Conservation (phyloP, 2,329 filamentous ascomycete species). For the Hansfordia pulvinata region DNA sequence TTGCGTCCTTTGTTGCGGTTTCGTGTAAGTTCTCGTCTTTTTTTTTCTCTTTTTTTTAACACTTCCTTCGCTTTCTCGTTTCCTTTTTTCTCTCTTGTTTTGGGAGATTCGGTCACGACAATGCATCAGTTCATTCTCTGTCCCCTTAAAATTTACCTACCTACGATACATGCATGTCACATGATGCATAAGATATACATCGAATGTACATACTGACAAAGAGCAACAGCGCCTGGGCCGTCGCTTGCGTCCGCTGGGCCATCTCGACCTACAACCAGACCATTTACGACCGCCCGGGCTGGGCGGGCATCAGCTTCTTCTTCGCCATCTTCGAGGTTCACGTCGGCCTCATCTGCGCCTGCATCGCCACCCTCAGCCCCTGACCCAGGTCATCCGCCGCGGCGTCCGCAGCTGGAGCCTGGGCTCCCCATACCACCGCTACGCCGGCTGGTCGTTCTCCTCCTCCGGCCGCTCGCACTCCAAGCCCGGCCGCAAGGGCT, state of each 20-base stretch:
- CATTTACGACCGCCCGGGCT: conserved; percentile 15
- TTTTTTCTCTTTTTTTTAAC: neutral
- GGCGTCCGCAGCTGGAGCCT: too few relatives aligned
- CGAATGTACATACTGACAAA: too few relatives aligned
- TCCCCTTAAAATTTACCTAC: too few relatives aligned
- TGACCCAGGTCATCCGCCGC: too few relatives aligned
- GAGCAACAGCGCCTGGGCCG: conserved; percentile 16
- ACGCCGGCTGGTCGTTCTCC: too few relatives aligned
- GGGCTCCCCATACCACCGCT: too few relatives aligned
- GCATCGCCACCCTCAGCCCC: conserved; percentile 13
- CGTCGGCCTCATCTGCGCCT: conserved; percentile 15
- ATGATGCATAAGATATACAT: conserved; percentile 4
- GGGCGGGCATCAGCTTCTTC: conserved; percentile 15
- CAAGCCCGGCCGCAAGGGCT: too few relatives aligned
- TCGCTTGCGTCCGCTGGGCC: conserved; percentile 13
- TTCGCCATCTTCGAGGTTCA: conserved; percentile 17
- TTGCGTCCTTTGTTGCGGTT: conserved; percentile 12
- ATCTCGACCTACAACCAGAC: conserved; percentile 16
- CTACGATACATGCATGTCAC: neutral
- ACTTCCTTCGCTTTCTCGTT: too few relatives aligned
- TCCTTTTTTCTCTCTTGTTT: too few relatives aligned
- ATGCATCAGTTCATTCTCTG: too few relatives aligned
- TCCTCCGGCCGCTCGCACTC: too few relatives aligned
- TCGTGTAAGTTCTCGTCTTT: conserved; percentile 10
- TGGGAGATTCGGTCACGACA: too few relatives aligned